These are phyloP conservation scores for Blastobotrys peoriensis DNA, from an alignment of 805 yeast genomes.

Conservation along the genomic window DNA sequence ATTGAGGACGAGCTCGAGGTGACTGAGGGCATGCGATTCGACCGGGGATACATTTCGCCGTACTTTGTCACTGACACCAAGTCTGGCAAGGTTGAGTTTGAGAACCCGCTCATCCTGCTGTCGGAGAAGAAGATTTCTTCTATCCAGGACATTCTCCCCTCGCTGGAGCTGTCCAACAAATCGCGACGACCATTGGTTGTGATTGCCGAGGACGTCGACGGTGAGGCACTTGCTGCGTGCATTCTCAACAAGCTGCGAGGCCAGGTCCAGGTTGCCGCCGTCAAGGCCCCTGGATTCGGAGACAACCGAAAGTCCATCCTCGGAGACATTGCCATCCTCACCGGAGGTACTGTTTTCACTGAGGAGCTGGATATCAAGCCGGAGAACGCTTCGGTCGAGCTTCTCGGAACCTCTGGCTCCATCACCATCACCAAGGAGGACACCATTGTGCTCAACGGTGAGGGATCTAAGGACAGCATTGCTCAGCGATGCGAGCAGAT, in stretches of 20 bases:
- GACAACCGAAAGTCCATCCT: slow-evolving; percentile 96
- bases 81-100: slow-evolving; percentile 88
- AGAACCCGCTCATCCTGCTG: slow-evolving; percentile 81
- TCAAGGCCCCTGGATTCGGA: slow-evolving; percentile 98
- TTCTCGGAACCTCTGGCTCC: slow-evolving; percentile 87
- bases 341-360: slow-evolving; percentile 84
- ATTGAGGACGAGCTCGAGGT: slow-evolving; percentile 94
- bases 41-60: slow-evolving; percentile 95
- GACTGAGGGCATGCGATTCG: slow-evolving; percentile 97
- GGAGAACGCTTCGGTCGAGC: slow-evolving; percentile 84
- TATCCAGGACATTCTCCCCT: slow-evolving; percentile 86
- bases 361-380: slow-evolving; percentile 95
- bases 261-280: slow-evolving; percentile 95
- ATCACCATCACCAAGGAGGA: slow-evolving; percentile 93
- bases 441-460: slow-evolving; percentile 89
- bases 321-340: slow-evolving; percentile 89
- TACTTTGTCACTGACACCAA: slow-evolving; percentile 94
- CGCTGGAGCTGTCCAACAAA: slow-evolving; percentile 89
- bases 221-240: slow-evolving; percentile 98
- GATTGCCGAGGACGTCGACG: slow-evolving; percentile 93
- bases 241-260: slow-evolving; percentile 95
- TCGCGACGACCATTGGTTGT: slow-evolving; percentile 88
- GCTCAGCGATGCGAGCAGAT: slow-evolving; percentile 90
- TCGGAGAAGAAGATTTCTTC: slow-evolving; percentile 90
- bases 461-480: slow-evolving; percentile 76